These are phyloP conservation scores for Aspergillus diversus DNA, from an alignment of 495 filamentous ascomycete genomes.

Conservation along the genomic window DNA sequence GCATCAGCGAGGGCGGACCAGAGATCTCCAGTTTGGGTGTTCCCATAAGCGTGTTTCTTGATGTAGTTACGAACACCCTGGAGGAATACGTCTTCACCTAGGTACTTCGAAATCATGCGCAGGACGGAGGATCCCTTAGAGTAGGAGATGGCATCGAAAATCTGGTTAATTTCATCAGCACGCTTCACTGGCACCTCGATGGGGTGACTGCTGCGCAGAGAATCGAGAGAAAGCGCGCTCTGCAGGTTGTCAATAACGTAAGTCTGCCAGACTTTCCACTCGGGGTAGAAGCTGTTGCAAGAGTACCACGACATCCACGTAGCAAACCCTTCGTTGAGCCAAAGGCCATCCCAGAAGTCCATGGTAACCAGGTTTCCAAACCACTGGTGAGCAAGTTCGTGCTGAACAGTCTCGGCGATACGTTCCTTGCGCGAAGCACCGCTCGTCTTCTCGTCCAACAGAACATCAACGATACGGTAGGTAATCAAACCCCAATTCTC, in stretches of 20 bases:
- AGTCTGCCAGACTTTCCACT: slow-evolving; percentile 98
- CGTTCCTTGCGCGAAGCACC: slow-evolving; percentile 92
- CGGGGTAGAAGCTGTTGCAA: slow-evolving; percentile 80
- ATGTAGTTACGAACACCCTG: slow-evolving; percentile 91
- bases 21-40: slow-evolving; percentile 78
- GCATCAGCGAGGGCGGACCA: slow-evolving; percentile 90
- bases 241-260: slow-evolving; percentile 93
- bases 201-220: slow-evolving; percentile 90
- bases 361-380: slow-evolving; percentile 99
- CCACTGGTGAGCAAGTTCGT: slow-evolving; percentile 98
- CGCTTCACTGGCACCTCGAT: slow-evolving; percentile 96
- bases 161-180: slow-evolving; percentile 96
- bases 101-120: slow-evolving; percentile 94
- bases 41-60: slow-evolving; percentile 88
- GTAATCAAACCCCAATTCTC: slow-evolving; percentile 99
- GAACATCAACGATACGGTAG: slow-evolving; percentile 87
- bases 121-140: slow-evolving; percentile 95
- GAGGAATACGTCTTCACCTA: slow-evolving; percentile 91
- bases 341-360: slow-evolving; percentile 99
- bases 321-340: slow-evolving; percentile 98
- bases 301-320: slow-evolving; percentile 80
- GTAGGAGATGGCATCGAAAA: slow-evolving; percentile 98
- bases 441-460: slow-evolving; percentile 89
- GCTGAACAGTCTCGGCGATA: slow-evolving; percentile 92
- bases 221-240: slow-evolving; percentile 84